Conservation (phyloP, 2,329 filamentous ascomycete genomes). For the Dothistroma septosporum region DNA sequence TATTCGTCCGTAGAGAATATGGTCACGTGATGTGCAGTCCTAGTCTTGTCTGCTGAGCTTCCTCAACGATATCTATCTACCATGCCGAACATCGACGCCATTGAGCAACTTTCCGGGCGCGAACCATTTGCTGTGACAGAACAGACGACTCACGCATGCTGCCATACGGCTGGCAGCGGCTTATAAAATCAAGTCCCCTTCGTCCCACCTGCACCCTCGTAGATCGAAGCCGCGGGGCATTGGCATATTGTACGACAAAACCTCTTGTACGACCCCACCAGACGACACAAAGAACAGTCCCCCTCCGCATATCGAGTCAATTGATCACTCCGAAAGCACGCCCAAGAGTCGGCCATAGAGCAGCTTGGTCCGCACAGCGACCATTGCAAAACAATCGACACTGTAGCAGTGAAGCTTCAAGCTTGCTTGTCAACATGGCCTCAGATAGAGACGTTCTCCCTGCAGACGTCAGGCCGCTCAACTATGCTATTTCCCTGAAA, state of each 20-base stretch:
- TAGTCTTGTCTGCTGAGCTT: neutral
- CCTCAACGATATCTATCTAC: no score
- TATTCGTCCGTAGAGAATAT: neutral
- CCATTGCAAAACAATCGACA: slow-evolving; percentile 13
- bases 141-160: no score
- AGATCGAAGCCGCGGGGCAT: no score
- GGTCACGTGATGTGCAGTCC: neutral
- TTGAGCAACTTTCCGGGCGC: no score
- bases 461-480: slow-evolving; percentile 68
- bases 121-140: no score
- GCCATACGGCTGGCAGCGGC: no score
- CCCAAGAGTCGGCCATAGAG: neutral
- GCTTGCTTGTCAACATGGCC: slow-evolving; percentile 39
- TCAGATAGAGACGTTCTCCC: slow-evolving; percentile 47
- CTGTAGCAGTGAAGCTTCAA: slow-evolving; percentile 31
- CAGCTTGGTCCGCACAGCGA: neutral
- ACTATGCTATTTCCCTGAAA: slow-evolving; percentile 79
- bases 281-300: neutral
- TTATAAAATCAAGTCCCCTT: no score
- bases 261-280: no score
- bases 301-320: neutral
- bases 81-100: no score
- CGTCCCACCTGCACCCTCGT: no score
- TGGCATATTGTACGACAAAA: no score
- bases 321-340: neutral